phyloP scores from a whole-genome alignment of 2,329 filamentous ascomycete species.

The Sporothrix brasiliensis region DNA sequence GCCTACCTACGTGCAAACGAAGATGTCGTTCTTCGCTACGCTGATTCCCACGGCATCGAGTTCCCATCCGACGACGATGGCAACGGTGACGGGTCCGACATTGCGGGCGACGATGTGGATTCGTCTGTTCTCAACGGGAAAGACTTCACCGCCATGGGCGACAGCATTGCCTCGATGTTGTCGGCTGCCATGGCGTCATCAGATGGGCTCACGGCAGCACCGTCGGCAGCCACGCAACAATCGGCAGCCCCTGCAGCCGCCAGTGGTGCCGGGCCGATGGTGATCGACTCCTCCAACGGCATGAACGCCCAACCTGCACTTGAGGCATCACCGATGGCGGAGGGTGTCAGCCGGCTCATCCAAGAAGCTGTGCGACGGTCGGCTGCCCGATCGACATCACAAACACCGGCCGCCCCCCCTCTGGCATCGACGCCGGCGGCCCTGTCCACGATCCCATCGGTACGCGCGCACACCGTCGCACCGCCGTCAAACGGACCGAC shows the following conservation, averaged over 20 bases:
- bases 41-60: constrained; percentile 46
- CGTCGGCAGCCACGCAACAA: not conserved
- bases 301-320: not conserved
- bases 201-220: not conserved
- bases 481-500: constrained; percentile 1
- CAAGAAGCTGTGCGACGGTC: constrained; percentile 37
- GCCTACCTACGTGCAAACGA: constrained; percentile 42
- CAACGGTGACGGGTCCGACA: constrained; percentile 34
- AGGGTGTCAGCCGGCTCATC: constrained; percentile 36
- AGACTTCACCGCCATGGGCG: constrained; percentile 14
- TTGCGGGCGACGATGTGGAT: constrained; percentile 5
- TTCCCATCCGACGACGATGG: constrained; percentile 44
- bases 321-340: constrained; percentile 16
- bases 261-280: not conserved
- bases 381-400: constrained; percentile 16
- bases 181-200: constrained; percentile 29
- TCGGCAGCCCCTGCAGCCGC: not conserved
- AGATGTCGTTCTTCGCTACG: constrained; percentile 44
- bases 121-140: not conserved
- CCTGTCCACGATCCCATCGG: not conserved
- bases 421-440: not conserved
- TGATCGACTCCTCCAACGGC: not conserved
- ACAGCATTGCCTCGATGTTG: constrained; percentile 33
- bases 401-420: not conserved
- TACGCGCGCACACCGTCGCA: constrained; percentile 8